Evolutionary conservation across 345 rosid species (phyloP), one percentile per base, ranked within the genome.

Genomic region (Camelina hispida): DNA sequence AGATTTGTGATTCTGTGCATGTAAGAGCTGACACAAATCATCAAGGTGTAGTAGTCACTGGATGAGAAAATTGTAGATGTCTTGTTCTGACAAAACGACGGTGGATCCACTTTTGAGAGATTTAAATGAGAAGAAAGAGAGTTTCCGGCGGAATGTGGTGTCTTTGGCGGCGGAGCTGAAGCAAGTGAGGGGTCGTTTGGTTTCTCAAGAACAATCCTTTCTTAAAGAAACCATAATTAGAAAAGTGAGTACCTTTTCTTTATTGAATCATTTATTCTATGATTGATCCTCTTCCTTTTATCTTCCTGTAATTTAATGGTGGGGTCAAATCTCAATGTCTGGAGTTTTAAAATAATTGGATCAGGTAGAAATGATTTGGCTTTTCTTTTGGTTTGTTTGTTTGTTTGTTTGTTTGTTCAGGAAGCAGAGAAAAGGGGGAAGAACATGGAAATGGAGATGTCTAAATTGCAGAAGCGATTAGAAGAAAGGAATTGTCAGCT

Each of bases 71-170:
- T 35, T 44, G 34, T 13, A 17, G n/a, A 85, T 88, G 87, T 82
- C 90, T 15, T 61, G 59, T 72, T 47, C 60, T 42, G 52, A 15
- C 8, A 68, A 68, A 73, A 44, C 68, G 35, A 55, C 9, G 50
- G 72, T 79, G 67, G 99, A 95, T 81, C 99, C 97, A 0, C 71
- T 90, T 67, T 47, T 95, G 85, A 90, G 81, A 79, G 97, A 87
- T 84, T 89, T 95, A 62, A 78, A 91, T 67, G 99, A 86, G 85
- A 95, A 85, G 83, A 95, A 95, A 83, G 97, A 84, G 73, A 87
- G 84, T 76, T 95, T 95, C 75, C 72, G 90, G 79, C 77, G 84
- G 35, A 91, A 91, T 82, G 97, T 95, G 9, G 97, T 87, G 38
- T 95, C 91, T 13, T 60, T 91, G 34, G 99, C 97, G 40, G 77